A percentile compares a stretch with the other conserved stretches of the same genome.
phyloP scores from a whole-genome alignment of 2,329 filamentous ascomycete species.

The Fusarium austroafricanum region DNA sequence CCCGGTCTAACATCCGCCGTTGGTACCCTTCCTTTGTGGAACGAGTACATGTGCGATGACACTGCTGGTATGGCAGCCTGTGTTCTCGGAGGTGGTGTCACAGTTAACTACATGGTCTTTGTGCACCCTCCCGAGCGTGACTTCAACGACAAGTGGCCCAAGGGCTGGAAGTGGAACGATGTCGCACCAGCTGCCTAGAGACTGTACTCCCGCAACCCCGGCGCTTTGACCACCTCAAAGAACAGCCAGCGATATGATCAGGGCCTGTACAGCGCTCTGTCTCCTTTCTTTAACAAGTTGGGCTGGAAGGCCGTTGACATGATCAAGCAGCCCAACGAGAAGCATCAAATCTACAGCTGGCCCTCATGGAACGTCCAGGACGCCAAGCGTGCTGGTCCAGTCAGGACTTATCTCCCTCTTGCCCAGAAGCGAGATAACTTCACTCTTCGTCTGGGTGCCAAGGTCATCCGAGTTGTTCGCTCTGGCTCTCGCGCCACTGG shows the following conservation, averaged over 20 bases:
- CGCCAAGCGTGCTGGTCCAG: slow-evolving; percentile 74
- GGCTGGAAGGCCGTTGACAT: slow-evolving; percentile 73
- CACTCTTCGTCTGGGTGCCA: slow-evolving; percentile 71
- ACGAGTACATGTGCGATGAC: slow-evolving; percentile 40
- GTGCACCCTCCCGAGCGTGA: slow-evolving; percentile 73
- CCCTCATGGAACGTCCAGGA: slow-evolving; percentile 75
- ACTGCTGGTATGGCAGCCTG: slow-evolving; percentile 62
- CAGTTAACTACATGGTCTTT: slow-evolving; percentile 75
- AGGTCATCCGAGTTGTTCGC: slow-evolving; percentile 72
- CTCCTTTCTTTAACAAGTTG: slow-evolving; percentile 66
- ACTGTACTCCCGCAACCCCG: slow-evolving; percentile 65
- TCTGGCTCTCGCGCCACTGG: slow-evolving; percentile 70
- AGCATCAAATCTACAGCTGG: slow-evolving; percentile 73
- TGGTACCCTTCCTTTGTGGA: slow-evolving; percentile 74
- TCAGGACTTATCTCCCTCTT: slow-evolving; percentile 75
- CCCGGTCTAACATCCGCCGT: slow-evolving; percentile 69
- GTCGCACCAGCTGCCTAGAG: slow-evolving; percentile 68
- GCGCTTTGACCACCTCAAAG: slow-evolving; percentile 70
- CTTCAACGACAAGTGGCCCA: slow-evolving; percentile 74
- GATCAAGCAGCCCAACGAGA: slow-evolving; percentile 68
- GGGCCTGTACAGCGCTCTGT: slow-evolving; percentile 71
- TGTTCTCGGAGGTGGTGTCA: slow-evolving; percentile 73
- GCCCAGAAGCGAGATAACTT: slow-evolving; percentile 72
- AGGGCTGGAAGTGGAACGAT: slow-evolving; percentile 71
- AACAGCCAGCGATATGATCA: slow-evolving; percentile 76